Base-by-base conservation (phyloP, 202 grass and related monocot genomes). In the Hordeum pubiflorum region DNA sequence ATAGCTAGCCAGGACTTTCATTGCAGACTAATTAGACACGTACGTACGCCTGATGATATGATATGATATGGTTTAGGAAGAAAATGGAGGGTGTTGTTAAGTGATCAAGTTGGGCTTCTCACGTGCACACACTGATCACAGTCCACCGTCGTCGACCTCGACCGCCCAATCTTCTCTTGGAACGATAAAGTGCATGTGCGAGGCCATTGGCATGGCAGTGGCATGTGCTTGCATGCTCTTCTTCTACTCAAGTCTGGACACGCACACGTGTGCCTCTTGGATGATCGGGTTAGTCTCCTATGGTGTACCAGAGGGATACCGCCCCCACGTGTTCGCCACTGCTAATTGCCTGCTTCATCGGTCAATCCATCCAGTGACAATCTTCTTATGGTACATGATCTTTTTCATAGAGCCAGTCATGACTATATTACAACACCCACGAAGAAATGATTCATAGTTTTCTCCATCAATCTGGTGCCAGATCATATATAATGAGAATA, bases 121-220 rank as follows among this genome's bases (percentile, higher is more conserved):
- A 82, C 82, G 82, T 91, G 86, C 87, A 77, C 72, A 73, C 36
- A 44, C 31, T 43, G 69, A 70, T 86, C 87, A 72, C 46, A 76
- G 71, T 77, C 63, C 71, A 72, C 82, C 27, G 9, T 73, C 58
- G 58, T 73, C 58, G 58, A 75, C 65, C 37, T 73, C 58, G 58
- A 81, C 65, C 37, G 78, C 58, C 27, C 65, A 89, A 78, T 81
- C 82, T 89, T 85, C 87, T 82, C 65, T 89, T 89, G 46, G 78
- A 82, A 89, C 78, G 87, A 82, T 78, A 86, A 85, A 89, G 83
- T 10, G 78, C 87, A 85, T 78, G 87, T 82, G 87, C 22, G 15
- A 56, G 38, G 56, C 82, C 87, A 67, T 40, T 78, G 73, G 66
- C 78, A 82, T 78, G 73, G 82, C 87, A 67, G 24, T 78, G 73